Base-by-base conservation (phyloP, 495 filamentous ascomycete genomes). In the Xylaria nigripes region DNA sequence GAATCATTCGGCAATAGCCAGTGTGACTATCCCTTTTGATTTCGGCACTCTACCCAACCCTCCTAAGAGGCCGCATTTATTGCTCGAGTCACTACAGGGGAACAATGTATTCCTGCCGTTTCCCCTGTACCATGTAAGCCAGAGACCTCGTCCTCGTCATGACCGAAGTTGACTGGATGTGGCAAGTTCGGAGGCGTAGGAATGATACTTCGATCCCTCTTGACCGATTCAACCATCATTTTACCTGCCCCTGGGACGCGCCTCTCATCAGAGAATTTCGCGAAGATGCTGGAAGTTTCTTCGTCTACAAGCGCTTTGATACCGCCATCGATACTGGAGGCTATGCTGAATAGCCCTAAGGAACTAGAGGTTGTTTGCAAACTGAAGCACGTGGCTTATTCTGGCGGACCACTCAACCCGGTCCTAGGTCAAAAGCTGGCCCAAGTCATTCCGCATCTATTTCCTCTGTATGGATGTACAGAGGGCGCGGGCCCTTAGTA, bases 331-430 rank as follows among this genome's bases (percentile, higher is more conserved):
- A 56, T 61, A 8, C 51, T 65, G 29, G 63, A 65, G 30, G 60
- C 58, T 24, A 63, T 65, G 60, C 44, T 65, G 36, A 57, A 59
- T 27, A 50, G 51, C 25, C 50, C 60, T 1, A 23, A 36, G 6
- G 58, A 59, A 43, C 32, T 60, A 13, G 60, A 62, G 18, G 24
- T 27, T 8, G 34, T 65, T 8, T 46, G 54, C 0, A 61, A 54
- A 29, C 49, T 65, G 6, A 56, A 63, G 49, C 62, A 65, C 45
- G 24, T 58, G 10, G 62, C 55, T 22, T 65, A 65, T 36, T 48
- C 60, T 13, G 62, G 62, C 23, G 62, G 62, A 15, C 62, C 62
- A 23, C 59, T 65, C 10, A 65, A 65, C 34, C 62, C 62, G 0
- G 53, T 61, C 2, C 45, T 57, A 10, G 62, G 62, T 15, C 51